A percentile compares a stretch with the other conserved stretches of the same genome.
phyloP scores from a whole-genome alignment of 306 rosid genomes.

The Crotalaria pallida region DNA sequence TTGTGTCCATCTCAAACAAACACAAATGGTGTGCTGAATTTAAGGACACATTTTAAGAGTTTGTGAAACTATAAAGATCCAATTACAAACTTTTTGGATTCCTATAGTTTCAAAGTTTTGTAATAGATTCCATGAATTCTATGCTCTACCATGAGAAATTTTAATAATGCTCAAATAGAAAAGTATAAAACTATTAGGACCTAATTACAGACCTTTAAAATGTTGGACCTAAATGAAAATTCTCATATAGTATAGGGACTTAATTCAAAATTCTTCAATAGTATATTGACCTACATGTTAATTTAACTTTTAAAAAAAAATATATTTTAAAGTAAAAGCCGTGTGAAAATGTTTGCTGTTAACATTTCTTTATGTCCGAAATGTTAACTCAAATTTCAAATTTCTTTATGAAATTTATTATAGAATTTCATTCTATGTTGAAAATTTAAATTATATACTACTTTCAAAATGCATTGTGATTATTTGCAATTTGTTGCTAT shows the following conservation, averaged over 20 bases:
- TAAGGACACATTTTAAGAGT: neutral
- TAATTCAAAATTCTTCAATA: neutral
- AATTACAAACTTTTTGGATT: neutral
- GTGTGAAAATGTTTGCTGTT: neutral
- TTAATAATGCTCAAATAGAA: neutral
- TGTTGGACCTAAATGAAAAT: neutral
- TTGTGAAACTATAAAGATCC: neutral
- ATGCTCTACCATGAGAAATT: neutral
- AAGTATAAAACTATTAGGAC: neutral
- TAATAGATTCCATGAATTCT: neutral
- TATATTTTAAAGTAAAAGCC: neutral
- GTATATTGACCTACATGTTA: neutral
- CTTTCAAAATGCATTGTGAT: neutral
- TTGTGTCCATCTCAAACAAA: too few species aligned
- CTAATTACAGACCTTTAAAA: neutral
- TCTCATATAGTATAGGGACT: neutral
- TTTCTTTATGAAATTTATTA: neutral
- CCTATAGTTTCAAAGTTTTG: neutral
- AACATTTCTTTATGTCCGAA: neutral
- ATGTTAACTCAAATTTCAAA: neutral
- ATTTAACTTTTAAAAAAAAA: neutral
- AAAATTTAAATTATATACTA: neutral
- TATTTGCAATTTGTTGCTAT: slow-evolving; percentile 2
- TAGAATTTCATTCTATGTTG: neutral
- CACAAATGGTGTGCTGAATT: neutral